Base-by-base conservation (phyloP, 163 green algal species). In the Chlorella variabilis region DNA sequence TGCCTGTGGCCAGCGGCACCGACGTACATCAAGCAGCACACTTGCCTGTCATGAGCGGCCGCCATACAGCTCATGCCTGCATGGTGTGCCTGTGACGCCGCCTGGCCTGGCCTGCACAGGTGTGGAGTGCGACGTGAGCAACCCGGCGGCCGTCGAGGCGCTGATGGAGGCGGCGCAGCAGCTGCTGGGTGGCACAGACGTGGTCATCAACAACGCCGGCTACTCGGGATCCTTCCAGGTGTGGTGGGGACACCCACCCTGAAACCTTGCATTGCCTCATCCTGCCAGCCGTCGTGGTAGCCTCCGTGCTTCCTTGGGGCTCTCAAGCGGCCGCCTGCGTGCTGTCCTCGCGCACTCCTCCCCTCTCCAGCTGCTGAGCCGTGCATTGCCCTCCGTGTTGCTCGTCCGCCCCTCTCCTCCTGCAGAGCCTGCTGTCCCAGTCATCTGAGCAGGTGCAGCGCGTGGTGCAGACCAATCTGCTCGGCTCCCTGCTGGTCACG, bases 181-280 rank as follows among this genome's bases (percentile, higher is more conserved):
- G 3, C 56, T 66, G 39, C 71, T 94, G 77, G 91, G 91, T 63
- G 45, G 66, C 9, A 77, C 95, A 9, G 93, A 97, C 71, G 90
- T 94, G 5, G 68, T 56, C 33, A 88, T 97, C 74, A 96, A 95
- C 90, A 97, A 97, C 51, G 94, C 94, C 0, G 93, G 89, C 76
- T 89, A 90, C 85, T 87, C 75, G 17, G 91, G 92, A 70, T 85
- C 76, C 56, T 95, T 92, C 85, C 85, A 92, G 84, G 87, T 89
- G 45, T 23, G 45, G 11, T 54, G 11, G n/a, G n/a, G n/a, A n/a
- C n/a, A n/a, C n/a, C n/a, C n/a, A n/a, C n/a, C n/a, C n/a, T n/a
- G n/a, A n/a, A n/a, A n/a, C n/a, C n/a, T n/a, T n/a, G n/a, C n/a
- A n/a, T n/a, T n/a, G n/a, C n/a, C n/a, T n/a, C n/a, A n/a, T n/a